These are phyloP conservation scores for Saturnispora zaruensis DNA, from an alignment of 805 yeast genomes.

Conservation along the genomic window DNA sequence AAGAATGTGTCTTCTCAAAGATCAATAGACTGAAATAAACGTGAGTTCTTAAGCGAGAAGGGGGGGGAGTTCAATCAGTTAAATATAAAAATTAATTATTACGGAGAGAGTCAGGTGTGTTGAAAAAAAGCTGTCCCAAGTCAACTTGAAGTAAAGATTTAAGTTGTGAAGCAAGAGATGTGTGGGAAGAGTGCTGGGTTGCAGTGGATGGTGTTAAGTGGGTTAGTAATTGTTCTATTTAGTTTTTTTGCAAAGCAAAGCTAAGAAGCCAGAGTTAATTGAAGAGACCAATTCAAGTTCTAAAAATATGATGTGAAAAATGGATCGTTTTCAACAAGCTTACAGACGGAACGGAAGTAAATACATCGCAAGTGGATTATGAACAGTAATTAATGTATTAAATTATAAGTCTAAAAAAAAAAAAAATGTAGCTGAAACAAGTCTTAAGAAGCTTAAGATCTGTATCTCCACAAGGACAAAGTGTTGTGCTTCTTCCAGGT, in stretches of 20 bases:
- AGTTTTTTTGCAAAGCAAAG: too few species aligned
- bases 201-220: too few species aligned
- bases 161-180: not conserved
- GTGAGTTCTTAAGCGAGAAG: not conserved
- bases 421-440: not conserved
- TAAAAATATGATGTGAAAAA: too few species aligned
- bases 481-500: slow-evolving; percentile 99
- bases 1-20: not conserved
- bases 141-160: not conserved
- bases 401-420: not conserved
- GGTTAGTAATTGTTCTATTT: too few species aligned
- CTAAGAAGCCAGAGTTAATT: too few species aligned
- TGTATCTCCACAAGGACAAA: slow-evolving; percentile 98
- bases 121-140: slow-evolving; percentile 2
- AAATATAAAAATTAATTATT: not conserved
- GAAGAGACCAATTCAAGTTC: too few species aligned
- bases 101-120: slow-evolving; percentile 4
- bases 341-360: too few species aligned
- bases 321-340: too few species aligned
- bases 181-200: too few species aligned
- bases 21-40: not conserved
- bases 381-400: not conserved
- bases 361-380: too few species aligned
- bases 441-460: slow-evolving; percentile 46
- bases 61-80: not conserved